A percentile compares a stretch with the other conserved stretches of the same genome.
phyloP scores from a whole-genome alignment of 345 rosid species.

The Conringia planisiliqua region DNA sequence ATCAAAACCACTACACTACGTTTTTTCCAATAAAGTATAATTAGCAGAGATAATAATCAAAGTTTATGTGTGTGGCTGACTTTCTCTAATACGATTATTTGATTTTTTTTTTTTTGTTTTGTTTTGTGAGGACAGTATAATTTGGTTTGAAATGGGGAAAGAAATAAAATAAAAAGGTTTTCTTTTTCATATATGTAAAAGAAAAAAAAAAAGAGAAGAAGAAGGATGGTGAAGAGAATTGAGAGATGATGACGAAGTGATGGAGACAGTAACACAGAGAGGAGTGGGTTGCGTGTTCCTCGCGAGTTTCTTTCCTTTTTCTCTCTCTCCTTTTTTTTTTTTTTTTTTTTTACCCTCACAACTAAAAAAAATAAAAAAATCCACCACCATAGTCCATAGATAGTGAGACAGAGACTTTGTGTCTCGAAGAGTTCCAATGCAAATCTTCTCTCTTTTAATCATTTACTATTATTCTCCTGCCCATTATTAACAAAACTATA shows the following conservation, averaged over 20 bases:
- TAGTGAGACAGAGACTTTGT: constrained; percentile 26
- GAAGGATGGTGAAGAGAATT: constrained; percentile 32
- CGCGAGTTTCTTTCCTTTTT: constrained; percentile 31
- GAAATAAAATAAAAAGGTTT: not conserved
- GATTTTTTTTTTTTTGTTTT: not conserved
- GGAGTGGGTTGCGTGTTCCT: constrained; percentile 39
- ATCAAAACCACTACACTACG: not conserved
- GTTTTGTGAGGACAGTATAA: not conserved
- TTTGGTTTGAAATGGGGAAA: not conserved
- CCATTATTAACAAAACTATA: not conserved
- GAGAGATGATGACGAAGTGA: constrained; percentile 29
- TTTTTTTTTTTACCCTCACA: not conserved
- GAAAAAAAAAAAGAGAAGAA: not conserved
- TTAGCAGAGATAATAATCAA: not conserved
- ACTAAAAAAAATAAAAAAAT: not conserved
- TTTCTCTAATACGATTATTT: not conserved
- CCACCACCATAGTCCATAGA: constrained; percentile 16
- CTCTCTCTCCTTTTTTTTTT: not conserved
- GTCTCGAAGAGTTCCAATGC: constrained; percentile 25
- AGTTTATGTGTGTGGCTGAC: not conserved
- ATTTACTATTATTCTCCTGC: not conserved
- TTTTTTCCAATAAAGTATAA: not conserved
- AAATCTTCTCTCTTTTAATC: not conserved
- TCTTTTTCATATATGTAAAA: too few relatives aligned
- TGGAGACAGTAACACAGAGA: constrained; percentile 27